Percentiles rank a stretch among this genome's conserved stretches.
These are phyloP conservation scores for Pythium periplocum DNA, from an alignment of 352 stramenopile species.

Conservation along the genomic window DNA sequence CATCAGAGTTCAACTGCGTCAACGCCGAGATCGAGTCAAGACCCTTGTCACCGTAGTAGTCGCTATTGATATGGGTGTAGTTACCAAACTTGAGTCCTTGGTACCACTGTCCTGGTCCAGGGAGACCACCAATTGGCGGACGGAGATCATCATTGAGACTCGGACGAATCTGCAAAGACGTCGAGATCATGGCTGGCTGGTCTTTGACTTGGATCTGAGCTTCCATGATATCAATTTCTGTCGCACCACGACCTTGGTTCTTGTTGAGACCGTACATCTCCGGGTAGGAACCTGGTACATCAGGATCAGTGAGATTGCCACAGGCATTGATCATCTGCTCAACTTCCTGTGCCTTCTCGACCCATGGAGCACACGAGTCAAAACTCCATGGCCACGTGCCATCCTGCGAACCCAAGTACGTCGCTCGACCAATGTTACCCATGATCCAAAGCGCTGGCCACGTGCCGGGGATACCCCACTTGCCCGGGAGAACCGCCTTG, in stretches of 20 bases:
- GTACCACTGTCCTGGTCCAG: constrained; percentile 87
- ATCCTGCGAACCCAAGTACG: constrained; percentile 91
- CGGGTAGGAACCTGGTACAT: constrained; percentile 80
- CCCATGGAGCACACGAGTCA: constrained; percentile 79
- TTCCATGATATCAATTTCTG: constrained; percentile 97
- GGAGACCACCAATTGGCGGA: constrained; percentile 45
- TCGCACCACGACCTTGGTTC: constrained; percentile 90
- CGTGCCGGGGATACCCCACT: constrained; percentile 91
- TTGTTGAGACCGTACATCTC: constrained; percentile 90
- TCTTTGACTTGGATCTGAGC: constrained; percentile 81
- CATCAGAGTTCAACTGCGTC: constrained; percentile 85
- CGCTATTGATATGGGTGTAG: constrained; percentile 89
- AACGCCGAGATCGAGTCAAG: constrained; percentile 94
- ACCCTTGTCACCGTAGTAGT: constrained; percentile 93
- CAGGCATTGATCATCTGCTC: constrained; percentile 94
- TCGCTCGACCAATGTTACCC: constrained; percentile 95
- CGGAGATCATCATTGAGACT: constrained; percentile 66
- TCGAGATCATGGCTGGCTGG: constrained; percentile 89
- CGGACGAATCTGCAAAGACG: constrained; percentile 90
- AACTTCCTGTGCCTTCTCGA: constrained; percentile 87
- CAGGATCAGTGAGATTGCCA: constrained; percentile 90
- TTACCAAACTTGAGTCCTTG: constrained; percentile 80
- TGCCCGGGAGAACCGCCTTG: constrained; percentile 90
- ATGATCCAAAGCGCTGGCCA: constrained; percentile 98
- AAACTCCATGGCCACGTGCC: constrained; percentile 97